phyloP scores from a whole-genome alignment of 352 stramenopile genomes.

The Globisporangium alternatum region DNA sequence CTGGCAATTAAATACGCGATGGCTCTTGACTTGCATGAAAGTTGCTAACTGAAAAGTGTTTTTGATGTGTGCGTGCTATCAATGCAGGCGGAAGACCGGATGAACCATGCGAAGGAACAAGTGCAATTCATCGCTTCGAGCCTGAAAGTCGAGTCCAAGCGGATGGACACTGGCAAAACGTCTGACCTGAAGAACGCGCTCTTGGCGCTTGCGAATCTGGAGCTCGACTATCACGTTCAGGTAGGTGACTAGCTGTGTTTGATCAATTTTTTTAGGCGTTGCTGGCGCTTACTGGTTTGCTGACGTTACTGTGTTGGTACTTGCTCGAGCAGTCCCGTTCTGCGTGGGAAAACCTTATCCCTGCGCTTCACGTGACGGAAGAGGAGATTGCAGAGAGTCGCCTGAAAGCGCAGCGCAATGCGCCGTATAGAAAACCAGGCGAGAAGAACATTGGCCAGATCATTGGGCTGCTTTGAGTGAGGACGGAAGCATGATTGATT shows the following conservation, averaged over 20 bases:
- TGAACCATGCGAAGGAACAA: constrained; percentile 86
- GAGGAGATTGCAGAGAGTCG: constrained; percentile 59
- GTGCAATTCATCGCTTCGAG: constrained; percentile 87
- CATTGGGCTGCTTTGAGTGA: constrained; percentile 59
- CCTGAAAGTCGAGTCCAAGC: constrained; percentile 80
- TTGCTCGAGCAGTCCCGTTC: constrained; percentile 42
- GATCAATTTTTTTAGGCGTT: background rate
- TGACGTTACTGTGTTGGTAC: background rate
- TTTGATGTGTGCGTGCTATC: background rate
- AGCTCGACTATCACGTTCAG: constrained; percentile 81
- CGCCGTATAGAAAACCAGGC: constrained; percentile 68
- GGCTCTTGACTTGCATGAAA: no score
- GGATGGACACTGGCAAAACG: constrained; percentile 79
- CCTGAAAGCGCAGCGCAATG: constrained; percentile 36
- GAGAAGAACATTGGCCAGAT: constrained; percentile 68
- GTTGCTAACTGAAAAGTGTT: background rate
- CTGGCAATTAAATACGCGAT: background rate
- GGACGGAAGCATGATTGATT: constrained; percentile 1
- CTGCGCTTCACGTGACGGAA: constrained; percentile 54
- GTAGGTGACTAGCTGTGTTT: constrained; percentile 21
- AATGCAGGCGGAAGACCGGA: constrained; percentile 71
- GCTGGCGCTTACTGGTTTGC: background rate
- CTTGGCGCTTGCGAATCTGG: constrained; percentile 69
- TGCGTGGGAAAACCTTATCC: constrained; percentile 71
- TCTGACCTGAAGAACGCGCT: constrained; percentile 78